Conservation (phyloP, 2,329 filamentous ascomycete species). For the Neofusicoccum ribis region DNA sequence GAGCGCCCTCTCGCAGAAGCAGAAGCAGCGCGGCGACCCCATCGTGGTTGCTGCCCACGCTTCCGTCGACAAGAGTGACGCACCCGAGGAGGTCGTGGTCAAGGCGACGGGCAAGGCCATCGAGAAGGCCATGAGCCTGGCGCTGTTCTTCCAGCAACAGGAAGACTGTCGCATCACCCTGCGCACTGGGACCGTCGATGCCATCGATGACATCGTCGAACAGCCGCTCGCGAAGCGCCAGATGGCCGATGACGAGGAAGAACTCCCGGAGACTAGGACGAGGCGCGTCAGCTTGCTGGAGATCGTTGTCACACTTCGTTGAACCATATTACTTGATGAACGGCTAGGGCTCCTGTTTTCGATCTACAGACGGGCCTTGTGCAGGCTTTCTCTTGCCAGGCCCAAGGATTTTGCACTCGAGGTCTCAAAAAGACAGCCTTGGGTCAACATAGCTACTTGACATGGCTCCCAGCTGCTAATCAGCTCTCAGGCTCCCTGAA, state of each 20-base stretch:
- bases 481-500: constrained; percentile 18
- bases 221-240: constrained; percentile 11
- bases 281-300: constrained; percentile 31
- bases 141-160: constrained; percentile 64
- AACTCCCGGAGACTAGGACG: constrained; percentile 44
- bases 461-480: background rate
- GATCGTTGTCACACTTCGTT: constrained; percentile 30
- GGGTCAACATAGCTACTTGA: background rate
- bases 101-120: constrained; percentile 69
- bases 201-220: constrained; percentile 65
- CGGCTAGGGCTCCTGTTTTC: too few species aligned
- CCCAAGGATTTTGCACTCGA: background rate
- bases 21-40: constrained; percentile 20
- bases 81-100: constrained; percentile 57
- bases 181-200: constrained; percentile 62
- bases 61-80: constrained; percentile 28
- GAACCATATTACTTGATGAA: background rate
- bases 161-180: constrained; percentile 60
- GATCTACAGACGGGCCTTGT: too few species aligned
- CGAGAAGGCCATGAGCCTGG: constrained; percentile 62
- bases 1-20: constrained; percentile 1
- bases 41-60: constrained; percentile 38
- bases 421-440: background rate
- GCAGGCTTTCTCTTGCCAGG: too few species aligned
- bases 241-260: constrained; percentile 26